Conservation (phyloP, 345 rosid species). For the Atalantia buxifolia region DNA sequence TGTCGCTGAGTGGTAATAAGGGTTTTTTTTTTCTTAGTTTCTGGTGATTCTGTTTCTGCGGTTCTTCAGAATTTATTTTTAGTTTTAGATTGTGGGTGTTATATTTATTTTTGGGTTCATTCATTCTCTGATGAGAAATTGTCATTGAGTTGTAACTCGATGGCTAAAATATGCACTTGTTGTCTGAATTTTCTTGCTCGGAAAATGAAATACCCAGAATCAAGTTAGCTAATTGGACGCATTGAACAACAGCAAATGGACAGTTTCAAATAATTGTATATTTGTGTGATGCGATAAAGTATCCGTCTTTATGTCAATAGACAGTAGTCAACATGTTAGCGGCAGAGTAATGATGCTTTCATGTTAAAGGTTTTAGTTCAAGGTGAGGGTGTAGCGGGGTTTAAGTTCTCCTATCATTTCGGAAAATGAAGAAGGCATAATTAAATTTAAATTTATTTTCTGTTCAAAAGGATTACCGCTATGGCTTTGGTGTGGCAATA, state of each 20-base stretch:
- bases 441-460: background rate
- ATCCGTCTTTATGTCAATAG: background rate
- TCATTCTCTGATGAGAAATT: background rate
- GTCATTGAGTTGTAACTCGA: background rate
- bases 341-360: background rate
- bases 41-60: background rate
- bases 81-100: background rate
- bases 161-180: background rate
- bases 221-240: background rate
- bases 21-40: background rate
- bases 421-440: background rate
- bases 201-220: background rate
- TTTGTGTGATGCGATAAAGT: background rate
- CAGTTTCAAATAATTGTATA: background rate
- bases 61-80: background rate
- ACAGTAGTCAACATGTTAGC: background rate
- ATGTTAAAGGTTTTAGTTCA: background rate
- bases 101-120: background rate
- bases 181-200: background rate
- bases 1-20: constrained; percentile 79
- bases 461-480: constrained; percentile 64
- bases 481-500: constrained; percentile 96
- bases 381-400: background rate
- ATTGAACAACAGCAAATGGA: background rate
- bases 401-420: background rate